Evolutionary conservation across 148 eudicot genomes (phyloP), one percentile per base, ranked within the genome.

Genomic region (Bassia scoparia): DNA sequence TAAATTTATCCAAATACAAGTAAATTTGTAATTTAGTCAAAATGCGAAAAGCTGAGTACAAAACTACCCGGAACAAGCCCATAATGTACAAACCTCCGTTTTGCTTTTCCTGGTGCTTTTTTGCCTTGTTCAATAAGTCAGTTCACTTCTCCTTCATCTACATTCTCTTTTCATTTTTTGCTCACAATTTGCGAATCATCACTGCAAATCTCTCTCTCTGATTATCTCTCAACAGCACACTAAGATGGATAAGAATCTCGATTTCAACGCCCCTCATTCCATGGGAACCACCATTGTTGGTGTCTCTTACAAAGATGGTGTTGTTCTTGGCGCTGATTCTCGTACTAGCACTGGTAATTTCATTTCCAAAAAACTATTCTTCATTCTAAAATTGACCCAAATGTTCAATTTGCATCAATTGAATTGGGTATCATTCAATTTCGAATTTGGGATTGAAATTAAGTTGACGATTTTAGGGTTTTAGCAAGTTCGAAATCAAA

Each of bases 201-300:
- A 30, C 46, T 54, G 38, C 43, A 26, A 60, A 60, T 21, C n/a
- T n/a, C n/a, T 26, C 53, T 31, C 49, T 56, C 27, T 71, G 23
- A 5, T 60, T 71, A 34, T 37, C 46, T 63, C 67, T 52, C 24
- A 49, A 58, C 33, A 4, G 2, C 13, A 16, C 15, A 15, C 3
- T n/a, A 76, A 2, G 0, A 84, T 84, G 81, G 79, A 71, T 33
- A 74, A 70, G 11, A 26, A 63, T 17, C 67, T 74, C 49, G 89
- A 84, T 81, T 65, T 86, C 21, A 81, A 86, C 67, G 79, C 81
- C 10, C 89, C 90, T 0, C 92, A 90, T 79, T 87, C 92, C 10
- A 96, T 89, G 92, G 99, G 99, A 2, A 96, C 97, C 64, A 96
- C 99, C 74, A 96, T 96, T 72, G 85, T 96, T 74, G 99, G 99